These are phyloP conservation scores for Russula virescens DNA, from an alignment of 768 basidiomycete species.

Conservation along the genomic window DNA sequence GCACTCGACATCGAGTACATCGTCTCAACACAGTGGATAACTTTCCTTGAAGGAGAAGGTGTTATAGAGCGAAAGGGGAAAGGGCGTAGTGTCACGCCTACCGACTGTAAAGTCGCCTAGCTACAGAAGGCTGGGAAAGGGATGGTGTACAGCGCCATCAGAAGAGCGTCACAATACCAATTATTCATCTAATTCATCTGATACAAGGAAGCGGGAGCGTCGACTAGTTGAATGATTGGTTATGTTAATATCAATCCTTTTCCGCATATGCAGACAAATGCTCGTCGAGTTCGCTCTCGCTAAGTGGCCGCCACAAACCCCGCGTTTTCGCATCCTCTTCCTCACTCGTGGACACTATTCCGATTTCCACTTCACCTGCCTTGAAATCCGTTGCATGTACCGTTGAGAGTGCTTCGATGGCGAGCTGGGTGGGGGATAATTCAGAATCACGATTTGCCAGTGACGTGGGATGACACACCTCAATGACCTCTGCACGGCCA, in stretches of 20 bases:
- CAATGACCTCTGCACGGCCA: slow-evolving; percentile 75
- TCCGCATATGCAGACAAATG: slow-evolving; percentile 83
- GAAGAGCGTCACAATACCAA: too few relatives aligned
- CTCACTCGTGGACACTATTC: slow-evolving; percentile 72
- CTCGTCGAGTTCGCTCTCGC: slow-evolving; percentile 68
- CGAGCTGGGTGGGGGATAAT: slow-evolving; percentile 52
- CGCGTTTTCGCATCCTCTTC: slow-evolving; percentile 68
- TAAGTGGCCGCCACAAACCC: slow-evolving; percentile 77
- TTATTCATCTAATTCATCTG: too few relatives aligned
- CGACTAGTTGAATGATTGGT: too few relatives aligned
- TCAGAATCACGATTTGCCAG: background rate
- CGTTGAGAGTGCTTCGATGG: slow-evolving; percentile 89
- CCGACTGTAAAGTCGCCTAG: too few relatives aligned
- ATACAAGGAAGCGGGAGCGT: too few relatives aligned
- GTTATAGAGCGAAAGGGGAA: too few relatives aligned
- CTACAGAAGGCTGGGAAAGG: too few relatives aligned
- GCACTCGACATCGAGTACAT: too few relatives aligned
- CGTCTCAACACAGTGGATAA: too few relatives aligned
- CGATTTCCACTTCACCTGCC: slow-evolving; percentile 91
- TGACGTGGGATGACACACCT: slow-evolving; percentile 47
- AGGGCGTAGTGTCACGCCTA: too few relatives aligned
- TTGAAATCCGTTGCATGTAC: slow-evolving; percentile 97
- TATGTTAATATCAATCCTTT: slow-evolving; percentile 54
- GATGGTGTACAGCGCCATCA: too few relatives aligned
- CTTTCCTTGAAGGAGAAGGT: too few relatives aligned